Base-by-base conservation (phyloP, 2,329 filamentous ascomycete genomes). In the Botrytis medusae region DNA sequence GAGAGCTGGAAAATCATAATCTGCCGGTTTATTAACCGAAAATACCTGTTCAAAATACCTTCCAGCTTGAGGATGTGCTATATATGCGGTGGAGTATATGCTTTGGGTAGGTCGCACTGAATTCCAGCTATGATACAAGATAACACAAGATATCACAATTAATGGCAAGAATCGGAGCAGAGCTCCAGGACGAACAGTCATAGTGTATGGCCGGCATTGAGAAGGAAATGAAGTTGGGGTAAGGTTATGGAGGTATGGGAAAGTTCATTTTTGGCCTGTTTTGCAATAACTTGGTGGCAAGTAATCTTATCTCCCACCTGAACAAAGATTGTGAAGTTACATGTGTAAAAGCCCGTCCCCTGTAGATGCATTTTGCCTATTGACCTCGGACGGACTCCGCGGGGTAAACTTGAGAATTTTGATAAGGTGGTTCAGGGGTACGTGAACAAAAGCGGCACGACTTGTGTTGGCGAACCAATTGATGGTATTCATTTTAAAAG, bases 1-100 rank as follows among this genome's bases (percentile, higher is more conserved):
- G 7, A 82, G 70, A 12, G 76, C 77, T 6, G 76, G 62, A 72
- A 78, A 82, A 29, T 73, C 71, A 64, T 79, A 81, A 10, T 71
- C 12, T 4, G 68, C 4, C 10, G 78, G 75, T 29, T 71, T 63
- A 22, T 72, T 67, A 68, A 64, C 73, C 6, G 79, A 78, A 69
- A 82, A 82, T 29, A 78, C 78, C 74, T 82, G 81, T 16, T 81
- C 79, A 68, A 81, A 82, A 74, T 80, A 82, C 20, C 40, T 69
- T 60, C 18, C 54, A 60, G 51, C 67, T 60, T 60, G 67, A 57
- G 51, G 40, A n/a, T 57, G 67, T 20, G 67, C 37, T 32, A 20
- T 60, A 22, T 69, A 69, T 29, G 34, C 34, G 34, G 32, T 54
- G 7, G 64, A 16, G 22, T 20, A 54, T 40, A 25, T 68, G 18